Percentiles rank a stretch among this genome's conserved stretches.
phyloP scores from a whole-genome alignment of 306 rosid genomes.

The Potentilla sterilis region DNA sequence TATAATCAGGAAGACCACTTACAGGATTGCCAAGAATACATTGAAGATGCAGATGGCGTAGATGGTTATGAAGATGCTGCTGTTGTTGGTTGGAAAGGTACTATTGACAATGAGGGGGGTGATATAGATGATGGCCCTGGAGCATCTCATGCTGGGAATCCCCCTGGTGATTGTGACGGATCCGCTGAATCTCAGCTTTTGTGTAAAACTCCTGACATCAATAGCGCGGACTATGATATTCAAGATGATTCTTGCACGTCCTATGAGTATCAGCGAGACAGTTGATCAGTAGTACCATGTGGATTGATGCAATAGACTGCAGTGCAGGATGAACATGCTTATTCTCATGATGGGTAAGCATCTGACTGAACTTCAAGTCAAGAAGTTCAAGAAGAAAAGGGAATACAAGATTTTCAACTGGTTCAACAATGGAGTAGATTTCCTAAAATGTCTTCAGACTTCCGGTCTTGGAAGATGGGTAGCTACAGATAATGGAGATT shows the following conservation, averaged over 20 bases:
- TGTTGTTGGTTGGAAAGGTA: slow-evolving; percentile 10
- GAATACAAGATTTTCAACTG: slow-evolving; percentile 2
- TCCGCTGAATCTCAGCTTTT: neutral
- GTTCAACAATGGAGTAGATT: neutral
- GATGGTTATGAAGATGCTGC: slow-evolving; percentile 11
- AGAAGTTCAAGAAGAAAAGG: neutral
- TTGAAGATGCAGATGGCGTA: slow-evolving; percentile 27
- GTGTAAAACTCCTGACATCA: slow-evolving; percentile 9
- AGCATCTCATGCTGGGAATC: slow-evolving; percentile 7
- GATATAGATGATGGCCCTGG: slow-evolving; percentile 29
- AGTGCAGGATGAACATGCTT: slow-evolving; percentile 9
- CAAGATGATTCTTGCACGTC: slow-evolving; percentile 40
- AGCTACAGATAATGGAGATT: neutral
- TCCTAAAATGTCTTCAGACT: neutral
- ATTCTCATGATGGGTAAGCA: neutral
- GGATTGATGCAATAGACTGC: slow-evolving; percentile 15
- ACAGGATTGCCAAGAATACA: slow-evolving; percentile 19
- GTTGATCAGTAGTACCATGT: slow-evolving; percentile 2
- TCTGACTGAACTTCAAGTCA: neutral
- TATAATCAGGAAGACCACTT: slow-evolving; percentile 19
- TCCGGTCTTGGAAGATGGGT: slow-evolving; percentile 6
- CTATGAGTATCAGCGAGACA: slow-evolving; percentile 23
- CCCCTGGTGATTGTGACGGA: slow-evolving; percentile 8
- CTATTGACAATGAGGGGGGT: slow-evolving; percentile 28
- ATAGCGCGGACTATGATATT: slow-evolving; percentile 16